phyloP scores from a whole-genome alignment of 768 basidiomycete species.

The Kwoniella bestiolae region DNA sequence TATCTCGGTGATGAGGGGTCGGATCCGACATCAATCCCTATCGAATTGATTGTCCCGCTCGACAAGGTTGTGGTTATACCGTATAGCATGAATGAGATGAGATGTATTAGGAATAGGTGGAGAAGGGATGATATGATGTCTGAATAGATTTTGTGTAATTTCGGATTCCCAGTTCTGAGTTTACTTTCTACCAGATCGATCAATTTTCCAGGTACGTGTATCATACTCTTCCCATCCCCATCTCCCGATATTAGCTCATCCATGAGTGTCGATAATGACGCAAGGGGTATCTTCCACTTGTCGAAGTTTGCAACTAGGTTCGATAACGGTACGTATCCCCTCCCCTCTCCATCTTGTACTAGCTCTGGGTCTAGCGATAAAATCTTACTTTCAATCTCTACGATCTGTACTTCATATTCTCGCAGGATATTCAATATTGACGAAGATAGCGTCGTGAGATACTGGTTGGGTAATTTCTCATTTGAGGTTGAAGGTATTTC shows the following conservation, averaged over 20 bases:
- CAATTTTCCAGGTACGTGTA: slow-evolving; percentile 66
- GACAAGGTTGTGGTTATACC: slow-evolving; percentile 66
- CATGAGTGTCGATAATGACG: slow-evolving; percentile 69
- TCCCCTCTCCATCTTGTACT: slow-evolving; percentile 58
- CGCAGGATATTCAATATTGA: slow-evolving; percentile 65
- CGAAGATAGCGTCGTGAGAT: slow-evolving; percentile 77
- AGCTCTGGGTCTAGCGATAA: slow-evolving; percentile 73
- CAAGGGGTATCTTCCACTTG: slow-evolving; percentile 85
- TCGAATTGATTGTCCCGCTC: slow-evolving; percentile 21
- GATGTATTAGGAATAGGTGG: slow-evolving; percentile 78
- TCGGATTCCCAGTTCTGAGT: slow-evolving; percentile 77
- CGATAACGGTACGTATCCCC: slow-evolving; percentile 79
- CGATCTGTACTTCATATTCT: slow-evolving; percentile 9
- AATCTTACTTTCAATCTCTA: slow-evolving; percentile 52
- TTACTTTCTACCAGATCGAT: slow-evolving; percentile 77
- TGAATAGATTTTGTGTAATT: slow-evolving; percentile 72
- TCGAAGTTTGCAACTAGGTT: slow-evolving; percentile 80
- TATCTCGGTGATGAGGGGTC: slow-evolving; percentile 71
- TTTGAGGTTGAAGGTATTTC: slow-evolving; percentile 22
- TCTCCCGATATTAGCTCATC: slow-evolving; percentile 46
- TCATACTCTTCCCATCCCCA: slow-evolving; percentile 61
- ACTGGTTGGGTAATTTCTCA: slow-evolving; percentile 68
- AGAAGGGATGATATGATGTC: slow-evolving; percentile 76
- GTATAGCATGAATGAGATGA: slow-evolving; percentile 80
- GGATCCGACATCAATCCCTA: slow-evolving; percentile 49